Evolutionary conservation across 75 land plant species (phyloP).

Genomic region (Isoetes taiwanensis): DNA sequence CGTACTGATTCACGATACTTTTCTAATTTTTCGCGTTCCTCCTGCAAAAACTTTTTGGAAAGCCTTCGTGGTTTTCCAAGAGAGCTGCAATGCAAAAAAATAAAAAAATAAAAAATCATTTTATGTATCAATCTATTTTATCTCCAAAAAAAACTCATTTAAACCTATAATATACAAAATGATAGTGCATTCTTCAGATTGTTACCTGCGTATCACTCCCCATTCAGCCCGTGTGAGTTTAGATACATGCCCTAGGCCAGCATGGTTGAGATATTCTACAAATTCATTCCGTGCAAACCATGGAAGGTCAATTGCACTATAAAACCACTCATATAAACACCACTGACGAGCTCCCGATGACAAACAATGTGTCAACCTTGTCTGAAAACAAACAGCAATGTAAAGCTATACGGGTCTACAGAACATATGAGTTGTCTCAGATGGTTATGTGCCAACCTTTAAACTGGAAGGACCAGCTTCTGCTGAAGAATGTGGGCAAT

Average conservation of each 20-base stretch:
- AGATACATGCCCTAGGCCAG: slow-evolving; percentile 69
- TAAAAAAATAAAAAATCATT: neutral
- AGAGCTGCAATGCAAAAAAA: slow-evolving; percentile 37
- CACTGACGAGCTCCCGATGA: slow-evolving; percentile 60
- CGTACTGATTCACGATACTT: slow-evolving; percentile 69
- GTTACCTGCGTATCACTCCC: slow-evolving; percentile 91
- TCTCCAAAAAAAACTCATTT: neutral
- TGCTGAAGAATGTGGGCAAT: slow-evolving; percentile 18
- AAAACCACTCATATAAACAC: slow-evolving; percentile 95
- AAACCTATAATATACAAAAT: neutral
- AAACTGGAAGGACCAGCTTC: slow-evolving; percentile 19
- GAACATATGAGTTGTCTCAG: neutral
- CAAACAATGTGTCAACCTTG: slow-evolving; percentile 46
- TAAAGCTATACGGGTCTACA: neutral
- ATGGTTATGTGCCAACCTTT: slow-evolving; percentile 23
- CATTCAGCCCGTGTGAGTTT: slow-evolving; percentile 90
- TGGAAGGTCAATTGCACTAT: slow-evolving; percentile 95
- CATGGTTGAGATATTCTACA: slow-evolving; percentile 93
- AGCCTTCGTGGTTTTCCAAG: slow-evolving; percentile 88
- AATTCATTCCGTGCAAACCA: slow-evolving; percentile 91
- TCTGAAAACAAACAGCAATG: slow-evolving; percentile 24
- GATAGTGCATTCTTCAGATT: neutral
- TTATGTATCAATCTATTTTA: neutral
- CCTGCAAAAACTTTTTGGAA: slow-evolving; percentile 55
- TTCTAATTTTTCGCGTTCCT: slow-evolving; percentile 66